Evolutionary conservation across 805 yeast genomes (phyloP).

Genomic region (Scheffersomyces stipitis): DNA sequence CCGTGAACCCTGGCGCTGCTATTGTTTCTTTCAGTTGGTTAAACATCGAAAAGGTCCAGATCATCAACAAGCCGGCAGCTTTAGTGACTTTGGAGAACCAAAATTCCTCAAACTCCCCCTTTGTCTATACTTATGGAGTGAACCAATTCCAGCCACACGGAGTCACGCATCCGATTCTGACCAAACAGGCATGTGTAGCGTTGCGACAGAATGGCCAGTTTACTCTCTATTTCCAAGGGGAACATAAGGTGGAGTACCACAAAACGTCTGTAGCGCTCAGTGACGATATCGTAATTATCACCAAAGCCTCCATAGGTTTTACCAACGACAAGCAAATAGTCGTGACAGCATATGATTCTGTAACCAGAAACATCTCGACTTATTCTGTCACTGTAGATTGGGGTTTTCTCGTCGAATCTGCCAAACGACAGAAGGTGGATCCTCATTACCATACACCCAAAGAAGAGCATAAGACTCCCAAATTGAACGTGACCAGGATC

Average conservation of each 20-base stretch:
- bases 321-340: constrained; percentile 46
- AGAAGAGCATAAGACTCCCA: constrained; percentile 42
- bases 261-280: constrained; percentile 29
- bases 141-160: constrained; percentile 61
- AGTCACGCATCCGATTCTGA: constrained; percentile 63
- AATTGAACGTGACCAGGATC: constrained; percentile 31
- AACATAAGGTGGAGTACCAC: constrained; percentile 58
- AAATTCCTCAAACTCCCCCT: constrained; percentile 13
- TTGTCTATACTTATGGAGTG: constrained; percentile 53
- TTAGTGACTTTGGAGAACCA: constrained; percentile 19
- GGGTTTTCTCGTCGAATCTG: constrained; percentile 53
- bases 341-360: constrained; percentile 40
- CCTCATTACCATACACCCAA: constrained; percentile 54
- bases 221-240: constrained; percentile 62
- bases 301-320: constrained; percentile 55
- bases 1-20: constrained; percentile 13
- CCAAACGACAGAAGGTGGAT: constrained; percentile 43
- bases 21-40: constrained; percentile 68
- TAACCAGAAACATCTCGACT: constrained; percentile 36
- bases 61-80: constrained; percentile 59
- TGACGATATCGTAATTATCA: constrained; percentile 21
- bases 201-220: constrained; percentile 63
- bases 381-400: constrained; percentile 51
- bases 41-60: constrained; percentile 64
- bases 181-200: constrained; percentile 70